Base-by-base conservation (phyloP, 345 rosid species). In the Clarkia xantiana region DNA sequence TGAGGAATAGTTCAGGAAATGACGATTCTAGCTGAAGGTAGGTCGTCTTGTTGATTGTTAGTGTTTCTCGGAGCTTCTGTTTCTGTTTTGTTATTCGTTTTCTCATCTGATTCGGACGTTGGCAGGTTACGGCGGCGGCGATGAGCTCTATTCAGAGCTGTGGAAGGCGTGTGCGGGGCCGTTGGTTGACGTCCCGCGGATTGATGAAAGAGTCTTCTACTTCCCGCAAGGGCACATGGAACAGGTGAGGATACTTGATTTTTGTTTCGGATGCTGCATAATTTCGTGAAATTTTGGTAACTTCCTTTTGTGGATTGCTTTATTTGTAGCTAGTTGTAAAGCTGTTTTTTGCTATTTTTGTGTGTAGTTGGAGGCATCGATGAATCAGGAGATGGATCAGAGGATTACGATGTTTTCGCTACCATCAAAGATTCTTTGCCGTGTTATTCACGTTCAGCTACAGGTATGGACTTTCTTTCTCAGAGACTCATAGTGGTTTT, bases 171-270 rank as follows among this genome's bases (percentile, higher is more conserved):
- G 91, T 56, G 94, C 97, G 17, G 95, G 96, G 19, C 86, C 94
- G 50, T 58, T 80, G 7, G 91, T 82, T 47, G 91, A 82, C 46
- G 73, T 86, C 47, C 97, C 97, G 12, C 69, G 60, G 58, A 18
- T 44, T 44, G 67, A 61, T 18, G 81, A 82, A 58, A 69, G 73
- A 49, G 95, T 89, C 15, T 82, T 62, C 71, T 89, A 89, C 55
- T 80, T 89, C 56, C 95, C 97, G 39, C 97, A 89, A 64, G 97
- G 95, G 11, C 95, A 89, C 72, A 82, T 89, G 88, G 95, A 89
- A 53, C 97, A 89, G 65, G 97, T 68, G 58, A 51, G 67, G 45
- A 14, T 1, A 17, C 19, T 3, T 15, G 23, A 9, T 16, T 7
- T 14, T 4, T 16, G 11, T 10, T 6, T 46, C 23, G 6, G 12